Evolutionary conservation across 768 basidiomycete species (phyloP).

Genomic region (Butyriboletus loyo): DNA sequence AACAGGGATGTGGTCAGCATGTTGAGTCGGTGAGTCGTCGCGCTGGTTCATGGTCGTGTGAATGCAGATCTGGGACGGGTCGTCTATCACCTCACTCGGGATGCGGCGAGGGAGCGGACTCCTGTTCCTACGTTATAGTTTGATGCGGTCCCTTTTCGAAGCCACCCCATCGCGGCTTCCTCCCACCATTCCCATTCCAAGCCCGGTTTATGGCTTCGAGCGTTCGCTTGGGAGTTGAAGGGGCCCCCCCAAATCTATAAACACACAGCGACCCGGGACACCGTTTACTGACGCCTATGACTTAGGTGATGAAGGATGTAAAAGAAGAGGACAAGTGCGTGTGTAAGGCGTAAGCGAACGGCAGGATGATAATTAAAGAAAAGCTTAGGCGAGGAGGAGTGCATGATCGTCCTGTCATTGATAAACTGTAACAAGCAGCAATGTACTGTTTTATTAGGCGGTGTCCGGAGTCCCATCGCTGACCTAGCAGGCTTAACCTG

Average conservation of each 20-base stretch:
- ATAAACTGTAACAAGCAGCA: conserved; percentile 4
- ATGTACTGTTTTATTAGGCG: conserved; percentile 19
- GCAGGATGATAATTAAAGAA: conserved; percentile 10
- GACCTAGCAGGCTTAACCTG: conserved; percentile 13
- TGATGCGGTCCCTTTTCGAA: conserved; percentile 37
- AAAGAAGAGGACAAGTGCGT: conserved; percentile 49
- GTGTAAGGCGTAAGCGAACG: conserved; percentile 26
- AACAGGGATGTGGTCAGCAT: conserved; percentile 70
- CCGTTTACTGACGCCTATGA: conserved; percentile 23
- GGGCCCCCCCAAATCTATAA: conserved; percentile 24
- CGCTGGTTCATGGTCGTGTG: conserved; percentile 10
- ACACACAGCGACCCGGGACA: conserved; percentile 23
- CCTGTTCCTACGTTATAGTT: conserved; percentile 29
- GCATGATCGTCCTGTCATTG: conserved; percentile 9
- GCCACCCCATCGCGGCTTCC: conserved; percentile 29
- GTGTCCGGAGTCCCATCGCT: conserved; percentile 29
- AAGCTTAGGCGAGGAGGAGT: conserved; percentile 8
- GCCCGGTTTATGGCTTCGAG: conserved; percentile 7
- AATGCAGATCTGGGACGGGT: conserved; percentile 17
- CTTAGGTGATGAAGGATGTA: conserved; percentile 48
- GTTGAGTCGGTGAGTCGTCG: conserved; percentile 53
- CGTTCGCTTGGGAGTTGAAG: conserved; percentile 23
- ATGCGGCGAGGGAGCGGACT: conserved; percentile 7
- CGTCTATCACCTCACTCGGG: conserved; percentile 6
- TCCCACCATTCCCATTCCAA: conserved; percentile 20